Conservation (phyloP, 768 basidiomycete genomes). For the Tremella mesenterica region DNA sequence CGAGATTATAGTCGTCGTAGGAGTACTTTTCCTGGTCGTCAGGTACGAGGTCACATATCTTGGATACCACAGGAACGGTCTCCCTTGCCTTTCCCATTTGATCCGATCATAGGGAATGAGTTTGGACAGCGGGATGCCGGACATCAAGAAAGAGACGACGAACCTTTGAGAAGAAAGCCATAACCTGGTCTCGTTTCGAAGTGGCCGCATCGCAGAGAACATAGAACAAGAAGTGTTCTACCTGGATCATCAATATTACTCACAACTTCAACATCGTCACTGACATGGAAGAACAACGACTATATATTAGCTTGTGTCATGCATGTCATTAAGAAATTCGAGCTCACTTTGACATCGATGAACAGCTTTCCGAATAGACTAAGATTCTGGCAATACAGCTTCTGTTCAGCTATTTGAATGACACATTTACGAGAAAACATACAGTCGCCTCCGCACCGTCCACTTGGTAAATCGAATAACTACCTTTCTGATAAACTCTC, state of each 20-base stretch:
- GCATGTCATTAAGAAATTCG: background rate
- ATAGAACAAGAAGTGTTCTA: constrained; percentile 67
- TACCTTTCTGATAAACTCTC: constrained; percentile 82
- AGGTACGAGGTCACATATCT: background rate
- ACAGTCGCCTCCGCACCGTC: constrained; percentile 83
- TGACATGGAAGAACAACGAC: constrained; percentile 38
- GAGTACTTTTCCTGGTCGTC: constrained; percentile 81
- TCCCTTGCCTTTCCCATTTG: background rate
- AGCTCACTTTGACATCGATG: constrained; percentile 83
- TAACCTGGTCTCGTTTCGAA: constrained; percentile 66
- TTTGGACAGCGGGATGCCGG: too few relatives aligned
- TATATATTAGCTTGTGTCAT: constrained; percentile 10
- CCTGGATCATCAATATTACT: constrained; percentile 11
- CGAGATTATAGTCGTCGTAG: constrained; percentile 94
- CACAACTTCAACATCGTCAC: background rate
- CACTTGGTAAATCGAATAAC: constrained; percentile 88
- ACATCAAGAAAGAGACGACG: too few relatives aligned
- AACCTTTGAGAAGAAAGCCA: constrained; percentile 68
- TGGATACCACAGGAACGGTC: background rate
- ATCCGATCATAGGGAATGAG: too few relatives aligned
- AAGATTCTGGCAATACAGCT: constrained; percentile 95
- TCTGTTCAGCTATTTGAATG: background rate
- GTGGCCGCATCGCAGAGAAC: constrained; percentile 71
- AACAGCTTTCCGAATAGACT: constrained; percentile 97
- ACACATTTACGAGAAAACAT: background rate